Base-by-base conservation (phyloP, 139 green algal species). In the Astrephomene gubernaculifera region DNA sequence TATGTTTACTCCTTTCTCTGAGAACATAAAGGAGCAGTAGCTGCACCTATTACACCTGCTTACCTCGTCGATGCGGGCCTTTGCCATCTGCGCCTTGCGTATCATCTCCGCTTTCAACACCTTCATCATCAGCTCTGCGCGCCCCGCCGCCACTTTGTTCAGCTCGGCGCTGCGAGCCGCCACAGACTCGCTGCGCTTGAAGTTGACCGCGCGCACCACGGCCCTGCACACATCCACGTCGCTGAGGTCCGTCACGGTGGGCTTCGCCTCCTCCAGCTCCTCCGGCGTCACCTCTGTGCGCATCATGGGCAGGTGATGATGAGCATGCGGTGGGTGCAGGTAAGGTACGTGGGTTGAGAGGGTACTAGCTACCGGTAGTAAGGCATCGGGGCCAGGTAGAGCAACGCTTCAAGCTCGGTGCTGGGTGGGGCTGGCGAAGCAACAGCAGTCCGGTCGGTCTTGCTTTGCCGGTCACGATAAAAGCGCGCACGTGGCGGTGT, bases 141-240 rank as follows among this genome's bases (percentile, higher is more conserved):
- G 60, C 19, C 38, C 21, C 2, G 39, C 39, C 24, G 27, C 33
- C 25, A 25, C 3, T 9, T 44, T 35, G n/a, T 52, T 12, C 38
- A 65, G 63, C 61, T 22, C 0, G 2, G 2, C 24, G 39, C 39
- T 67, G 1, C 25, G n/a, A 24, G n/a, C 39, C 41, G 27, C 25
- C 9, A 41, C 79, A 21, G 9, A 2, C 17, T 44, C 1, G 29
- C 25, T 33, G 4, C 41, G 22, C 63, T 1, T 2, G 2, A 44
- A 8, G 43, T 52, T 76, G 79, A 31, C 36, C 19, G 33, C 64
- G 27, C 79, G 79, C 43, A 85, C 63, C 14, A 85, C 44, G 25
- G 79, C 79, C 2, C 3, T 45, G 14, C 41, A 63, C 41, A 71
- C 43, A 36, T 71, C 76, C 24, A 44, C 33, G 44, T 76, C 64